Conservation (phyloP, 306 rosid species). For the Castanopsis chinensis region DNA sequence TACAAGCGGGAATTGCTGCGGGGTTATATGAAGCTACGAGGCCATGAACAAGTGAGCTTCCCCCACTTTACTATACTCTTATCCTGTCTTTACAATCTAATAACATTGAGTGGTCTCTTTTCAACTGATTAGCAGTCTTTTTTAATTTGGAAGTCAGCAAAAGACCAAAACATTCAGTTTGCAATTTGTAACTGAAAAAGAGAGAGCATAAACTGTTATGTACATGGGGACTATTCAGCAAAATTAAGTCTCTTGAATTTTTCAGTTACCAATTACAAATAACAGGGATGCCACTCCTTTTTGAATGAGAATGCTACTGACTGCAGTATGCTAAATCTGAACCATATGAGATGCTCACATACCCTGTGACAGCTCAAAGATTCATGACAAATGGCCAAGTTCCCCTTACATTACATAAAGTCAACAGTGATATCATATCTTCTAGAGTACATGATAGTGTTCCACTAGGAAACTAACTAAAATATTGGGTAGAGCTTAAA, state of each 20-base stretch:
- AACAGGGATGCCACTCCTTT: neutral
- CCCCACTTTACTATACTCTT: neutral
- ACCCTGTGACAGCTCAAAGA: neutral
- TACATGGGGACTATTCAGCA: neutral
- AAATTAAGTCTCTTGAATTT: neutral
- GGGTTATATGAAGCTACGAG: slow-evolving; percentile 56
- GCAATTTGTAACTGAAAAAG: neutral
- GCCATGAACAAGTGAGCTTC: slow-evolving; percentile 73
- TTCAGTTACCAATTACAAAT: neutral
- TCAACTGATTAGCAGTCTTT: neutral
- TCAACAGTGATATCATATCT: neutral
- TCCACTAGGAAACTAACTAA: neutral
- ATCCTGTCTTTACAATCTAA: neutral
- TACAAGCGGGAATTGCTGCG: slow-evolving; percentile 75
- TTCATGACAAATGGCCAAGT: neutral
- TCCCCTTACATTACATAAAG: neutral
- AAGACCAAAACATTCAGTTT: neutral
- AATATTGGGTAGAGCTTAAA: neutral
- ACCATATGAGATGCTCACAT: neutral
- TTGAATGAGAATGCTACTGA: neutral
- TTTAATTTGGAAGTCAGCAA: neutral
- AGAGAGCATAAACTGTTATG: neutral
- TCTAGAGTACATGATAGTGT: neutral
- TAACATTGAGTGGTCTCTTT: neutral
- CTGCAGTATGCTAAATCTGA: neutral